A percentile compares a stretch with the other conserved stretches of the same genome.
Conservation (phyloP, 2,329 filamentous ascomycete species). For the Simplicillium aogashimaense region DNA sequence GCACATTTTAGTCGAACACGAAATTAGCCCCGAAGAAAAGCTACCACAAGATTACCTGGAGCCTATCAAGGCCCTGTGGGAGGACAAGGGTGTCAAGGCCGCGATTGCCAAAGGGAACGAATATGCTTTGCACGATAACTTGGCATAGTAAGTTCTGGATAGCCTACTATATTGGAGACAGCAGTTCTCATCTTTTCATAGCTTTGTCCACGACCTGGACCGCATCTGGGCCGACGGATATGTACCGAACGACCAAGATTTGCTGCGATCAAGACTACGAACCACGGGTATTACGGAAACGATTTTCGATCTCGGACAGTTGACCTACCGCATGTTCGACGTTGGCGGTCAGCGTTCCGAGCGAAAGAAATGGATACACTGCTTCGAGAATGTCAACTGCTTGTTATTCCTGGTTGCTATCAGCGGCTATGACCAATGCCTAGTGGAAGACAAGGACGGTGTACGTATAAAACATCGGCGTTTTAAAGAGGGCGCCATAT, state of each 20-base stretch:
- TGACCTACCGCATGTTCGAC: constrained; percentile 96
- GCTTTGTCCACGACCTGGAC: constrained; percentile 75
- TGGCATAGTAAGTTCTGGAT: constrained; percentile 65
- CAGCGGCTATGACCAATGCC: constrained; percentile 90
- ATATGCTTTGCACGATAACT: constrained; percentile 91
- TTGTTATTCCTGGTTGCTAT: constrained; percentile 90
- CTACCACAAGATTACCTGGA: constrained; percentile 70
- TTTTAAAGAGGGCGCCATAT: not conserved
- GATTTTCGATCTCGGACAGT: constrained; percentile 79
- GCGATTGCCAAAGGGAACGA: constrained; percentile 94
- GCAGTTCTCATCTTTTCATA: constrained; percentile 24
- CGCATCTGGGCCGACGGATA: constrained; percentile 69
- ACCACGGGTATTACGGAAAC: constrained; percentile 97
- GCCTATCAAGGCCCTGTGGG: constrained; percentile 79
- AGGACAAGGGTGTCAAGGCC: constrained; percentile 69
- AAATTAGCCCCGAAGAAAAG: constrained; percentile 72
- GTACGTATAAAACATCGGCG: constrained; percentile 42
- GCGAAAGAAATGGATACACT: constrained; percentile 96
- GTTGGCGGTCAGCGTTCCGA: constrained; percentile 88
- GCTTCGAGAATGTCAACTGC: constrained; percentile 89
- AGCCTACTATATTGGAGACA: constrained; percentile 6
- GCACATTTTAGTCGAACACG: constrained; percentile 66
- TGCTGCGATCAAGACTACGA: constrained; percentile 78
- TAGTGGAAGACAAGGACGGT: constrained; percentile 93
- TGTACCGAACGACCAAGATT: constrained; percentile 87